These are phyloP conservation scores for Uncinocarpus reesii DNA, from an alignment of 2,329 filamentous ascomycete species.

Conservation along the genomic window DNA sequence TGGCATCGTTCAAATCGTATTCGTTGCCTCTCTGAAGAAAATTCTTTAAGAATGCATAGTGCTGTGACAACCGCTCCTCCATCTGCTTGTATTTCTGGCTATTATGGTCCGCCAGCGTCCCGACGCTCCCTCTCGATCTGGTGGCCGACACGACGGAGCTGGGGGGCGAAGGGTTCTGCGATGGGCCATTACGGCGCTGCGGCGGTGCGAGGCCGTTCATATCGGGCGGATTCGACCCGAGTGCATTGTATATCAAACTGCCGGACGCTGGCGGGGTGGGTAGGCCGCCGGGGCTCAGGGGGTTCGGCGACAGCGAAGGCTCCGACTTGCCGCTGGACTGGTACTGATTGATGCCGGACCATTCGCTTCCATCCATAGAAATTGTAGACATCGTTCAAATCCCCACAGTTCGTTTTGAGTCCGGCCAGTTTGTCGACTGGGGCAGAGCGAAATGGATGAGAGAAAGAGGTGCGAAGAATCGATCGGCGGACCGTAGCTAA, in stretches of 20 bases:
- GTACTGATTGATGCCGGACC: slow-evolving; percentile 62
- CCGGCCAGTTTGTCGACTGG: slow-evolving; percentile 27
- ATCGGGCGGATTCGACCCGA: slow-evolving; percentile 15
- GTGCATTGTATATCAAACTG: slow-evolving; percentile 29
- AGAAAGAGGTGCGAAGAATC: not conserved
- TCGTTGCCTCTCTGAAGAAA: slow-evolving; percentile 61
- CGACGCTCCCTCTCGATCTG: slow-evolving; percentile 61
- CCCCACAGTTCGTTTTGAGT: no score
- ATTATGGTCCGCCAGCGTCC: slow-evolving; percentile 57
- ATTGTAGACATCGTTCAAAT: slow-evolving; percentile 68
- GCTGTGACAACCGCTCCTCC: slow-evolving; percentile 65
- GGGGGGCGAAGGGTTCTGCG: slow-evolving; percentile 65
- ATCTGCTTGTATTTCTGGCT: slow-evolving; percentile 48
- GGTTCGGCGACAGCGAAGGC: slow-evolving; percentile 37
- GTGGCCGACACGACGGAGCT: slow-evolving; percentile 58
- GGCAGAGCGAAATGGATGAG: slow-evolving; percentile 46
- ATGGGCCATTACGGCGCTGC: slow-evolving; percentile 40
- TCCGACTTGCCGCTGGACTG: slow-evolving; percentile 41
- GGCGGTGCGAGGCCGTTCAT: slow-evolving; percentile 38
- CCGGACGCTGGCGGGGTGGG: slow-evolving; percentile 61
- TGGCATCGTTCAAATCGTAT: slow-evolving; percentile 63
- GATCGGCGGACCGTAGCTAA: no score
- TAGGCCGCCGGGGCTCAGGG: slow-evolving; percentile 43
- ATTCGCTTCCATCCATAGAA: slow-evolving; percentile 73
- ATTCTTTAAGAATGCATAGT: slow-evolving; percentile 68